phyloP scores from a whole-genome alignment of 805 yeast species.

The Clavispora santaluciae region DNA sequence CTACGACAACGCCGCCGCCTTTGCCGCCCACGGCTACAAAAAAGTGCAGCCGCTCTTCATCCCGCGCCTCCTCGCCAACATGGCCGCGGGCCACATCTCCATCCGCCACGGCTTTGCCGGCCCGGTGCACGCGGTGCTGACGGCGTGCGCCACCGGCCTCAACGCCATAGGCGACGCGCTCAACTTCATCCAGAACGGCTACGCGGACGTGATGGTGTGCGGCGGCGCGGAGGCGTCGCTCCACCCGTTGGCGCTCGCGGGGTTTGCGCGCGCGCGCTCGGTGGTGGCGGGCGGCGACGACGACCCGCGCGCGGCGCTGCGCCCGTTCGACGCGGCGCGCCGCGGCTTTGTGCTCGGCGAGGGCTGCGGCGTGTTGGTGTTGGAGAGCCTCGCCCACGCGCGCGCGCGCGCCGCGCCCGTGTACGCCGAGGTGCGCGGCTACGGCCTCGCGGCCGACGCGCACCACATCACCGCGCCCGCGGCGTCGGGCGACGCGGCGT shows the following conservation, averaged over 20 bases:
- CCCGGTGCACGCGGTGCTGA: conserved; percentile 80
- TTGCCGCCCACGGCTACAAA: conserved; percentile 46
- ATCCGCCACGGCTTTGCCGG: conserved; percentile 75
- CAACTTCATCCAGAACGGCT: conserved; percentile 71
- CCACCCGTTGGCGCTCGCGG: conserved; percentile 83
- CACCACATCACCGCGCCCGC: conserved; percentile 90
- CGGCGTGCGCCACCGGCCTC: conserved; percentile 97
- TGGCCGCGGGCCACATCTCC: conserved; percentile 92
- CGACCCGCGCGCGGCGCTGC: conserved; percentile 59
- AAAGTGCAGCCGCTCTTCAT: conserved; percentile 81
- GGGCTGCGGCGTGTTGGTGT: conserved; percentile 78
- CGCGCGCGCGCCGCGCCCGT: conserved; percentile 51
- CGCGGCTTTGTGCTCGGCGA: conserved; percentile 91
- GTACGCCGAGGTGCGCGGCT: conserved; percentile 79
- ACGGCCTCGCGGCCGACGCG: conserved; percentile 90
- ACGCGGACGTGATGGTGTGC: conserved; percentile 82
- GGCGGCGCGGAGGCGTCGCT: conserved; percentile 91
- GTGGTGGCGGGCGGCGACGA: conserved; percentile 62
- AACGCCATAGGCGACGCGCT: conserved; percentile 92
- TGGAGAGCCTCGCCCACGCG: conserved; percentile 81
- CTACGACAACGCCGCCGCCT: conserved; percentile 56
- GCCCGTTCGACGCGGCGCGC: conserved; percentile 81
- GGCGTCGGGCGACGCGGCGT: conserved; percentile 79
- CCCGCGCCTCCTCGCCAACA: conserved; percentile 78
- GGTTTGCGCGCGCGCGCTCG: conserved; percentile 86